Percentiles rank a stretch among this genome's conserved stretches.
phyloP scores from a whole-genome alignment of 2,329 filamentous ascomycete genomes.

The Daldinia eschscholtzii region DNA sequence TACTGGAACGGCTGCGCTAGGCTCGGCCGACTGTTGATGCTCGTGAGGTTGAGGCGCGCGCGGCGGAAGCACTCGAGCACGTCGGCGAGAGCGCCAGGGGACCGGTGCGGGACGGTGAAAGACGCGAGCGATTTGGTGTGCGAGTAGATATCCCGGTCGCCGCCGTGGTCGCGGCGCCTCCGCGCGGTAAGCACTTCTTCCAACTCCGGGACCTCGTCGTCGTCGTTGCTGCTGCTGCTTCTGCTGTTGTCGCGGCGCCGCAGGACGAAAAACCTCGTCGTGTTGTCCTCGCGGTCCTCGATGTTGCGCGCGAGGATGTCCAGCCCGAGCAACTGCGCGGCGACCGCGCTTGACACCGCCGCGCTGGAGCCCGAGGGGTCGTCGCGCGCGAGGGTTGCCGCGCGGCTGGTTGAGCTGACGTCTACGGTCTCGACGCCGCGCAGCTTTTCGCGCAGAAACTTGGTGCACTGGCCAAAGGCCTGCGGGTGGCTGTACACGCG shows the following conservation, averaged over 20 bases:
- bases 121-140: conserved; percentile 79
- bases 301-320: conserved; percentile 77
- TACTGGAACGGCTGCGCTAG: conserved; percentile 82
- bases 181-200: background rate
- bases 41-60: conserved; percentile 83
- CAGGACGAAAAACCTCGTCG: conserved; percentile 82
- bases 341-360: conserved; percentile 82
- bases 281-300: conserved; percentile 81
- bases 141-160: conserved; percentile 29
- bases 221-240: too few species aligned
- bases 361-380: conserved; percentile 72
- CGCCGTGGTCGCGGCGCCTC: conserved; percentile 14
- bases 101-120: conserved; percentile 83
- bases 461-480: conserved; percentile 90
- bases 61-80: conserved; percentile 82
- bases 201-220: background rate
- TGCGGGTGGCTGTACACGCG: conserved; percentile 94
- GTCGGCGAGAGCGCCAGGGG: conserved; percentile 85
- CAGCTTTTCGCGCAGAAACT: conserved; percentile 78
- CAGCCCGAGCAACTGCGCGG: conserved; percentile 76
- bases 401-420: conserved; percentile 83
- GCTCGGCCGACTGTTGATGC: conserved; percentile 88
- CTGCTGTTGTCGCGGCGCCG: conserved; percentile 47
- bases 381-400: conserved; percentile 79
- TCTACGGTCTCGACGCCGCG: conserved; percentile 84